Evolutionary conservation across 257 asterid genomes (phyloP), one percentile per base, ranked within the genome.

Genomic region (Oldenlandia corymbosa): DNA sequence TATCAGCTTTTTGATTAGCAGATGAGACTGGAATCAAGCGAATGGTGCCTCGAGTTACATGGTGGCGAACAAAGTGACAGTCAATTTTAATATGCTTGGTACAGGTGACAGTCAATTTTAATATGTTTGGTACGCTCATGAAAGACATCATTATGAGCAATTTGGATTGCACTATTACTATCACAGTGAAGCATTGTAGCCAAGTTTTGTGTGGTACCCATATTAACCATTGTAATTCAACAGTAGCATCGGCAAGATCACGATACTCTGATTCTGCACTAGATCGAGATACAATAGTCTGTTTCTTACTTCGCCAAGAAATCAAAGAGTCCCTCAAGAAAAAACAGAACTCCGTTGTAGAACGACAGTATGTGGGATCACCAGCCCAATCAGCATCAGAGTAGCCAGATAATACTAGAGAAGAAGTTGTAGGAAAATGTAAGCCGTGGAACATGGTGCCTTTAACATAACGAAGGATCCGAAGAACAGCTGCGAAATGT

Each of bases 331-430:
- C 31, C 50, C 36, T 3, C 23, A 10, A 8, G n/a, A 26, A 11
- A 9, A 20, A 10, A 14, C 46, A 14, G 10, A 3, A 36, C 7
- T 36, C 10, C 5, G 42, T n/a, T n/a, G n/a, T 36, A 10, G 10
- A 36, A 4, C n/a, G 43, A 31, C 21, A n/a, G 34, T 58, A 18
- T 18, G 45, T 58, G 1, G 43, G 24, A 32, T 58, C 62, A 58
- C 62, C 62, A 31, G 62, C 62, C 62, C 62, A 58, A 58, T 58
- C 46, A 30, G 45, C 62, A 58, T 58, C 62, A 36, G 64, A 58
- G 64, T 34, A 58, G 28, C 64, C 31, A n/a, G 18, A n/a, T 7
- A 58, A 20, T 34, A 4, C 17, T 32, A 58, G 20, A 6, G 64
- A 34, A 16, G 21, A 47, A 20, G 17, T 47, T 13, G 21, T 17